Evolutionary conservation across 305 asterid genomes (phyloP), one percentile per base, ranked within the genome.

Genomic region (Ajuga reptans): DNA sequence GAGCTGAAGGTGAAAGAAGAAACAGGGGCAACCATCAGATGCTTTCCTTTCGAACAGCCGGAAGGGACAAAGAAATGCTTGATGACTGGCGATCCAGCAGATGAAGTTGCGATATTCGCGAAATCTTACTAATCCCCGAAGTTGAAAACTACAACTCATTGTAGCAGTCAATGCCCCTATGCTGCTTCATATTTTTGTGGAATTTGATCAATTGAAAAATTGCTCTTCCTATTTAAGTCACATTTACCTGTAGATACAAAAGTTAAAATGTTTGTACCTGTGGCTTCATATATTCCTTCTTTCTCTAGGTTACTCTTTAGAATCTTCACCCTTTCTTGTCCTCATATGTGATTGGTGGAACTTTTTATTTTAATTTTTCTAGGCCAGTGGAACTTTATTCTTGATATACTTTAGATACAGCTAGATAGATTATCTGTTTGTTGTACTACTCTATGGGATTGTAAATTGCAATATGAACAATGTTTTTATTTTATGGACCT

Each of bases 1-100:
- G 97, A 93, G 72, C 68, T 77, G 47, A 85, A 80, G 84, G 95
- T 91, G 80, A 89, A 93, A 80, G 96, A 89, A 81, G 97, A 93
- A 79, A 91, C 99, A 0, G 96, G 98, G 39, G 98, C 98, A 37
- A 92, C 96, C 65, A 83, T 90, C 56, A 81, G 98, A 81, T 90
- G 98, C 71, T 88, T 84, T 79, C 98, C 98, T 66, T 90, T 92
- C 27, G 94, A 92, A 62, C 98, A 92, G 79, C 96, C 94, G 1
- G 73, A 69, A 73, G 96, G 89, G 14, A 43, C 80, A 11, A 88
- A 88, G 79, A 86, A 75, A 74, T 92, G 98, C 85, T 77, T 90
- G 83, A 84, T 93, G 95, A 90, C 95, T 0, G 96, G 96, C 65
- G 79, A 81, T 58, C 80, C 90, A 16, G 96, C 97, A 4, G 89